A percentile compares a stretch with the other conserved stretches of the same genome.
These are phyloP conservation scores for Metarhizium album DNA, from an alignment of 2,329 filamentous ascomycete genomes.

Conservation along the genomic window DNA sequence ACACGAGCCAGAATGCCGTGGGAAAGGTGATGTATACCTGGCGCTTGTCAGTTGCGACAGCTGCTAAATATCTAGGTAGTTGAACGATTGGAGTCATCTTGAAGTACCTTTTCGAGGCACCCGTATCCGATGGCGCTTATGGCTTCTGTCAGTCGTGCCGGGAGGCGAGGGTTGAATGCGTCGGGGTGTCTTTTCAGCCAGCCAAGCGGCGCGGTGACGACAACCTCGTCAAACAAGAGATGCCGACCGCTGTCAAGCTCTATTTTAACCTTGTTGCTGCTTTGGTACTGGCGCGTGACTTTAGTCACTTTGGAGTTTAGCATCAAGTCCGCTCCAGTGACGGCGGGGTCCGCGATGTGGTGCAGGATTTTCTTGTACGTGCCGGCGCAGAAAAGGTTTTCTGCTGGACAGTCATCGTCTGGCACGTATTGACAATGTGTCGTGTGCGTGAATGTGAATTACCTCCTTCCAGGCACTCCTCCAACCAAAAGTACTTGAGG, in stretches of 20 bases:
- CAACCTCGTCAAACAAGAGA: conserved; percentile 53
- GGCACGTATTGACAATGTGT: neutral
- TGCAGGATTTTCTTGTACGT: conserved; percentile 50
- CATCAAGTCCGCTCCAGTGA: conserved; percentile 43
- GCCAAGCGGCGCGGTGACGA: conserved; percentile 57
- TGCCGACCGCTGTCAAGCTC: conserved; percentile 31
- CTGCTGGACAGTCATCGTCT: conserved; percentile 20
- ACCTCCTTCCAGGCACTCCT: conserved; percentile 67
- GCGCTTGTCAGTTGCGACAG: neutral
- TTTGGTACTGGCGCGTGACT: conserved; percentile 24
- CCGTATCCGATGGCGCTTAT: conserved; percentile 59
- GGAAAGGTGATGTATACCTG: conserved; percentile 60
- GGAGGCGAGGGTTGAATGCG: conserved; percentile 52
- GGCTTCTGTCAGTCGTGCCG: conserved; percentile 44
- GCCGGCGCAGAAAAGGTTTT: conserved; percentile 49
- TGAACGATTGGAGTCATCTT: neutral
- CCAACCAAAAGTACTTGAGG: conserved; percentile 67
- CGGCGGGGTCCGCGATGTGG: conserved; percentile 44
- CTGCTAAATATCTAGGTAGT: too few relatives aligned
- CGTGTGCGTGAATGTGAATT: conserved; percentile 13
- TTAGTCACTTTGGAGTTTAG: conserved; percentile 36
- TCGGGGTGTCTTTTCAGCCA: conserved; percentile 51
- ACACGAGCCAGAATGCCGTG: conserved; percentile 57
- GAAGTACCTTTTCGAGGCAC: conserved; percentile 55
- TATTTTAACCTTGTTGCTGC: conserved; percentile 20